phyloP scores from a whole-genome alignment of 208 protist species.

The Trypanosoma mega region DNA sequence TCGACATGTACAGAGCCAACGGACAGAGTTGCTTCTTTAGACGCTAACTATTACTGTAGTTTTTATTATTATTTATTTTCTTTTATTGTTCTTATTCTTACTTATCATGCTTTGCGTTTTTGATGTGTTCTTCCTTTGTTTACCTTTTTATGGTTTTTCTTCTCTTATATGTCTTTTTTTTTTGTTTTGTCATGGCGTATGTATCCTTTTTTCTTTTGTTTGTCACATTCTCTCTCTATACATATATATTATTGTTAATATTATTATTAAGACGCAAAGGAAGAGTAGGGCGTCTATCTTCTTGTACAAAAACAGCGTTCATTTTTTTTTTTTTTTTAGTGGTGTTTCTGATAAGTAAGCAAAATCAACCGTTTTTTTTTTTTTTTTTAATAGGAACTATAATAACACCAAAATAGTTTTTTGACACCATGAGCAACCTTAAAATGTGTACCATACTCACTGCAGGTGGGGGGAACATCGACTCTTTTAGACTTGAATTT shows the following conservation, averaged over 20 bases:
- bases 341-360: neutral
- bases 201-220: conserved; percentile 8
- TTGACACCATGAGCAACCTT: neutral
- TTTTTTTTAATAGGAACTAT: conserved; percentile 7
- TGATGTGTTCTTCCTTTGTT: neutral
- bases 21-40: neutral
- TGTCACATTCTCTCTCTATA: no score
- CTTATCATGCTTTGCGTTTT: neutral
- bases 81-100: conserved; percentile 19
- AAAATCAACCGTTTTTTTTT: conserved; percentile 7
- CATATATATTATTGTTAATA: no score
- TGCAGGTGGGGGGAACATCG: neutral
- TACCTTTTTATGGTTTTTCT: neutral
- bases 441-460: conserved; percentile 19
- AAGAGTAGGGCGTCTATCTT: no score
- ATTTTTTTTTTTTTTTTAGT: conserved; percentile 13
- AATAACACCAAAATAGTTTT: neutral
- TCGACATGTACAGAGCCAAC: no score
- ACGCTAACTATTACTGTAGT: conserved; percentile 5
- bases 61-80: no score
- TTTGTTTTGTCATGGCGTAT: conserved; percentile 1
- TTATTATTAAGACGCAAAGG: no score
- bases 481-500: conserved; percentile 17
- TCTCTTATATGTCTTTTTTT: conserved; percentile 1
- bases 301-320: no score